phyloP scores from a whole-genome alignment of 441 rosid species.

The Populus trichocarpa region DNA sequence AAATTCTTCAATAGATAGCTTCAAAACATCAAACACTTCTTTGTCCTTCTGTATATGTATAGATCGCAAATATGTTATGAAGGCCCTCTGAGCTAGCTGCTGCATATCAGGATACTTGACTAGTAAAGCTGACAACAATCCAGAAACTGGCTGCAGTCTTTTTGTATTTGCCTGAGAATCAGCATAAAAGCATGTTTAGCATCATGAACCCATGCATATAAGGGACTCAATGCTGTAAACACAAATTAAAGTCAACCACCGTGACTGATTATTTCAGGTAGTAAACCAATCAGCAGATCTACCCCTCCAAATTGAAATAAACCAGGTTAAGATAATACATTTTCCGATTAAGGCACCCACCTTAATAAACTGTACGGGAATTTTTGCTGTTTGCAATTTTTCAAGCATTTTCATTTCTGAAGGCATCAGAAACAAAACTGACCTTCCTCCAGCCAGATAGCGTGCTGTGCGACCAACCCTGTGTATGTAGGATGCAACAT shows the following conservation, averaged over 20 bases:
- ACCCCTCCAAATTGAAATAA: not conserved
- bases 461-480: constrained; percentile 99
- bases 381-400: constrained; percentile 66
- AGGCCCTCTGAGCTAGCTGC: constrained; percentile 76
- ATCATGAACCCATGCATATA: not conserved
- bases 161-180: constrained; percentile 61
- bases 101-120: constrained; percentile 70
- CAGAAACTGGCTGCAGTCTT: constrained; percentile 67
- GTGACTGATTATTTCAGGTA: not conserved
- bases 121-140: constrained; percentile 57
- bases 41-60: constrained; percentile 79
- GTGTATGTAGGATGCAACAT: constrained; percentile 86
- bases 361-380: constrained; percentile 71
- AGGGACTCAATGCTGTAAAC: not conserved
- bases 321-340: not conserved
- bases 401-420: constrained; percentile 93
- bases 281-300: not conserved
- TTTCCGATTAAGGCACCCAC: constrained; percentile 26
- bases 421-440: constrained; percentile 76
- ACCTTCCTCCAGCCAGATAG: constrained; percentile 62
- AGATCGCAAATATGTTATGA: constrained; percentile 75
- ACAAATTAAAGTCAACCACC: not conserved
- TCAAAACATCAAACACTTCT: constrained; percentile 75
- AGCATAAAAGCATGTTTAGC: constrained; percentile 17
- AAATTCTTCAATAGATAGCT: constrained; percentile 66